These are phyloP conservation scores for Ceratonia siliqua DNA, from an alignment of 306 rosid species.

Conservation along the genomic window DNA sequence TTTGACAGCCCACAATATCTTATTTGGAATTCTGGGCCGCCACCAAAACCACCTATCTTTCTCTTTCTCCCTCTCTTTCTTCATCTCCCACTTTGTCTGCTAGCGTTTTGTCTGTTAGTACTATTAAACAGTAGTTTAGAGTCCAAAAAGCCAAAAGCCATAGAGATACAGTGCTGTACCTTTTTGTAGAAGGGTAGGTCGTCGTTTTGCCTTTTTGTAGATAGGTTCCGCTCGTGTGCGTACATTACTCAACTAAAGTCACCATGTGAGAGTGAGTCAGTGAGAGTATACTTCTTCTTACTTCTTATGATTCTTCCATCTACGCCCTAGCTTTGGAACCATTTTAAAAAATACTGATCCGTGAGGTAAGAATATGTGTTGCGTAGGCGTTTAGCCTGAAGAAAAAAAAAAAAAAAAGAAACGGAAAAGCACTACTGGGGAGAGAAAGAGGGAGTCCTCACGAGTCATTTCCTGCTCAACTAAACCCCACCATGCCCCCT, in stretches of 20 bases:
- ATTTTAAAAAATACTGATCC: neutral
- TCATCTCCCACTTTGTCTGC: constrained; percentile 41
- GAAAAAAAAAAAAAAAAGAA: neutral
- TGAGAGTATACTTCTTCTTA: neutral
- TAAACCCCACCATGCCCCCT: constrained; percentile 30
- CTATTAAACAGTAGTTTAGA: constrained; percentile 7
- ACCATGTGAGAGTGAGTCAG: neutral
- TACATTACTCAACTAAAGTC: neutral
- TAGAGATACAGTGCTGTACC: constrained; percentile 3
- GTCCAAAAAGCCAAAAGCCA: constrained; percentile 28
- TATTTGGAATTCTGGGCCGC: constrained; percentile 24
- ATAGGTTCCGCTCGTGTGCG: constrained; percentile 23
- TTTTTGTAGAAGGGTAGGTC: constrained; percentile 35
- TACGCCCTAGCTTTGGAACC: no score
- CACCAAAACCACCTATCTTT: constrained; percentile 45
- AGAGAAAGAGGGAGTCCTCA: constrained; percentile 26
- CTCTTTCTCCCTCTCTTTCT: neutral
- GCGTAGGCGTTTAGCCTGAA: no score
- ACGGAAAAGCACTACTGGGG: no score
- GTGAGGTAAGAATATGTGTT: neutral
- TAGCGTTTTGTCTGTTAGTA: constrained; percentile 40
- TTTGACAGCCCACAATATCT: constrained; percentile 79
- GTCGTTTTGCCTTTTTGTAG: constrained; percentile 25
- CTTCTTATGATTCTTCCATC: no score
- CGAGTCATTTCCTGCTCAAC: constrained; percentile 32